These are phyloP conservation scores for Senna siamea DNA, from an alignment of 306 rosid species.

Conservation along the genomic window DNA sequence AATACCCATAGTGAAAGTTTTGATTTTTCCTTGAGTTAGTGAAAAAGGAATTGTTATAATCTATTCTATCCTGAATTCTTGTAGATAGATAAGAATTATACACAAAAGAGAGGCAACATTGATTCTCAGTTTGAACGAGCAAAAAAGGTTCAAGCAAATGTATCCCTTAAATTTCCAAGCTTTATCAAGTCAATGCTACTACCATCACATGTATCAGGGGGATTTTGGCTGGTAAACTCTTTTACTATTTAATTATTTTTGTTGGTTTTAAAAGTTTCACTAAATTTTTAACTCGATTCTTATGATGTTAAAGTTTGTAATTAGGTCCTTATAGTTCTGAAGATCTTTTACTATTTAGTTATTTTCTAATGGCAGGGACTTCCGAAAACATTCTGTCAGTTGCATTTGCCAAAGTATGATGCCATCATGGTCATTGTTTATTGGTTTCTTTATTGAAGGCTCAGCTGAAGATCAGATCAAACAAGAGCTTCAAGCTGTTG, in stretches of 20 bases:
- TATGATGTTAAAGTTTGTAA: too few relatives aligned
- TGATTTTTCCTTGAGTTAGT: not conserved
- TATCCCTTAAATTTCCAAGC: constrained; percentile 45
- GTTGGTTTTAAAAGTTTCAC: not conserved
- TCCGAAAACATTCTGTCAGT: constrained; percentile 45
- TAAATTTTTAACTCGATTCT: not conserved
- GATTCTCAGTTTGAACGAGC: constrained; percentile 42
- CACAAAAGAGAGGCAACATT: constrained; percentile 34
- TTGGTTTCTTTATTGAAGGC: constrained; percentile 43
- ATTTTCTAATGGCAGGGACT: constrained; percentile 63
- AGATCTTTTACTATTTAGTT: too few relatives aligned
- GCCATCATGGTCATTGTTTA: constrained; percentile 20
- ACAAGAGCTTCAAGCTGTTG: constrained; percentile 91
- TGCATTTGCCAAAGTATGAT: constrained; percentile 53
- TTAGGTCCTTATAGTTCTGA: not conserved
- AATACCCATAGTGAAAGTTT: not conserved
- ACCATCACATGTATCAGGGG: constrained; percentile 53
- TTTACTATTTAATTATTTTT: not conserved
- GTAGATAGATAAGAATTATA: constrained; percentile 5
- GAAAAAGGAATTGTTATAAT: too few relatives aligned
- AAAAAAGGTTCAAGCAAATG: constrained; percentile 43
- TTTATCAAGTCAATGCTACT: constrained; percentile 48
- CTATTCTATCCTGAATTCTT: too few relatives aligned
- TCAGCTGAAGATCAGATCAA: constrained; percentile 75
- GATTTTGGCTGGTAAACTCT: constrained; percentile 63